Evolutionary conservation across 768 basidiomycete species (phyloP), one percentile per base, ranked within the genome.

Genomic region (Agrocybe pediades): DNA sequence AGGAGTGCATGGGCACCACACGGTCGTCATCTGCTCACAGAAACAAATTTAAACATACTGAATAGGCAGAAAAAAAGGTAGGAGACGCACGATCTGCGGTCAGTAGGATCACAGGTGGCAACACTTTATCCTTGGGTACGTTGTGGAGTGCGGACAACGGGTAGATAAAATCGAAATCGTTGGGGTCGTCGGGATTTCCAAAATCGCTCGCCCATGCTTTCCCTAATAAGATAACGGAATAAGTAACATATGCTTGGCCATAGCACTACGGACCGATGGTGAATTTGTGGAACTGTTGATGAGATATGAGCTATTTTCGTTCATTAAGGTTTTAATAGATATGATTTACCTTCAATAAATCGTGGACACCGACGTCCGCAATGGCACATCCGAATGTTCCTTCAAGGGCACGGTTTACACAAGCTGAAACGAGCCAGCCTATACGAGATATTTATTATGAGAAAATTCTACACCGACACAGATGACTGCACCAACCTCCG

Each of bases 371-470:
- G 6, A 92, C 91, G 65, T 92, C 89, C 0, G 89, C 86, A 5
- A 92, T 78, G 1, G 80, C 88, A 17, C 85, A 87, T n/a, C 90
- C 90, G 56, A 90, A 85, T 3, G 84, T 86, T 24, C 78, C 78
- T 64, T 89, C 82, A 1, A 87, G 87, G 0, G 90, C 90, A 33
- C 87, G 86, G 55, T 92, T 88, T 43, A 88, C 76, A 58, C 87
- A 92, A n/a, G 90, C 90, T n/a, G 83, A 84, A n/a, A 92, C 81
- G 23, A 92, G 80, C 2, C 92, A 72, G 45, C 90, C 89, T 88
- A 61, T 30, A 46, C 33, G 26, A 20, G 40, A 17, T n/a, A 43
- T 39, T 41, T 23, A 52, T 9, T 3, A 24, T 48, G 26, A 11
- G 27, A 46, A 21, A 27, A 17, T 26, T 39, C 46, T 16, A 40